Evolutionary conservation across 495 filamentous ascomycete genomes (phyloP).

Genomic region (Zalerion maritima): DNA sequence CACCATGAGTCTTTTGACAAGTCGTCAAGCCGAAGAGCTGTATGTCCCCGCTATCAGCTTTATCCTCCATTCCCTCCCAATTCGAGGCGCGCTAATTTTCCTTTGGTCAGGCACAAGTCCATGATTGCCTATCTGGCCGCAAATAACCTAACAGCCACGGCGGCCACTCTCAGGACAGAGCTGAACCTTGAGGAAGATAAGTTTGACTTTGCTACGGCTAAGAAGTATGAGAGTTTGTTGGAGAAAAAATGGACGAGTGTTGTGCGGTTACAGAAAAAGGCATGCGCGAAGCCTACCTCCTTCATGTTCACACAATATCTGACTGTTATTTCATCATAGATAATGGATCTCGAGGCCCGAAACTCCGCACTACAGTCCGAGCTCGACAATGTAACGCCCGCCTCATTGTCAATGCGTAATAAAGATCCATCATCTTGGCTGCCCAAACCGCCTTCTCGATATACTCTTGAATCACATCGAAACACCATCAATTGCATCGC

Average conservation of each 20-base stretch:
- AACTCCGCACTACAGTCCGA: constrained; percentile 49
- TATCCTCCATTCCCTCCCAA: neutral
- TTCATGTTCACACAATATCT: constrained; percentile 3
- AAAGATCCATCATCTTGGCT: constrained; percentile 66
- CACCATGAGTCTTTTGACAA: constrained; percentile 6
- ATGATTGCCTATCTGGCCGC: constrained; percentile 59
- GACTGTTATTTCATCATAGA: constrained; percentile 30
- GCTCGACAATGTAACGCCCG: constrained; percentile 55
- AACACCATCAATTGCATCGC: constrained; percentile 56
- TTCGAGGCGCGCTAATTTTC: too few relatives aligned
- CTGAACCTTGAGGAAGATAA: constrained; percentile 36
- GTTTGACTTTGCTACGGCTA: constrained; percentile 50
- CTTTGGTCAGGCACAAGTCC: constrained; percentile 51
- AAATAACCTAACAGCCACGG: constrained; percentile 36
- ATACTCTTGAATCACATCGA: constrained; percentile 59
- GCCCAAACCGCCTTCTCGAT: constrained; percentile 47
- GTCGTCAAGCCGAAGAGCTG: constrained; percentile 59
- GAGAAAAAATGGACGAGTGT: constrained; percentile 73
- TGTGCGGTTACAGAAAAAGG: constrained; percentile 63
- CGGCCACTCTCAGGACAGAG: constrained; percentile 42
- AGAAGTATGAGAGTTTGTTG: constrained; percentile 59
- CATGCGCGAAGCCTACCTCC: constrained; percentile 14
- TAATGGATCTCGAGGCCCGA: constrained; percentile 63
- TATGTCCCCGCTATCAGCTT: constrained; percentile 18
- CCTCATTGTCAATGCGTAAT: constrained; percentile 50